Base-by-base conservation (phyloP, 2,329 filamentous ascomycete genomes). In the Alternaria ethzedia region DNA sequence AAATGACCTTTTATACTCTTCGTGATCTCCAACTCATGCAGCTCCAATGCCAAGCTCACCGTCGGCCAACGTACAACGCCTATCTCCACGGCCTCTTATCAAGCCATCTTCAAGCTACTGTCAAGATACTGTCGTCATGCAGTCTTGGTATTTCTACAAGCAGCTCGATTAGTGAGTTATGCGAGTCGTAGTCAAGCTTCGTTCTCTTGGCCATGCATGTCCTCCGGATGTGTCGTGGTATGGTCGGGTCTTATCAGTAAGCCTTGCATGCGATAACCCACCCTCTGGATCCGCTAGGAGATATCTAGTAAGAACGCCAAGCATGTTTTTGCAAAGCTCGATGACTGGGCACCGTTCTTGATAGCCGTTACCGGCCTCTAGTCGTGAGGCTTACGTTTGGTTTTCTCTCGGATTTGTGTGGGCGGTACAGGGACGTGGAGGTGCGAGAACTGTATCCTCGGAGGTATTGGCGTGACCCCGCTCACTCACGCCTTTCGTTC, bases 31-130 rank as follows among this genome's bases (percentile, higher is more conserved):
- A 20, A 49, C 3, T 20, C 32, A 28, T 41, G 13, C 30, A 43
- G 15, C 28, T 36, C 21, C 21, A 52, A 25, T 57, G 54, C 55
- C 43, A 62, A 54, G 28, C 21, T 26, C 32, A 54, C 26, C 49
- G 17, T 62, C 61, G 56, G 61, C 54, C 23, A 45, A 20, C 30
- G 6, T 26, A 12, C 25, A 9, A 54, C 49, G 46, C 51, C 49
- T 65, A 67, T 65, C 65, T 60, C 41, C 21, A 57, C 49, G 20
- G 44, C 21, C 2, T 41, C 63, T 63, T 67, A 65, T 65, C 65
- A 46, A 51, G n/a, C 47, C 51, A 36, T 36, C 17, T 17, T 58
- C 12, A 17, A 61, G 61, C 64, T 54, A 58, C 23, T 43, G 32
- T 58, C 30, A 58, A 12, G 15, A 20, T n/a, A 26, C 30, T 43